phyloP scores from a whole-genome alignment of 495 filamentous ascomycete genomes.

The Sabuloglossum arenarium region DNA sequence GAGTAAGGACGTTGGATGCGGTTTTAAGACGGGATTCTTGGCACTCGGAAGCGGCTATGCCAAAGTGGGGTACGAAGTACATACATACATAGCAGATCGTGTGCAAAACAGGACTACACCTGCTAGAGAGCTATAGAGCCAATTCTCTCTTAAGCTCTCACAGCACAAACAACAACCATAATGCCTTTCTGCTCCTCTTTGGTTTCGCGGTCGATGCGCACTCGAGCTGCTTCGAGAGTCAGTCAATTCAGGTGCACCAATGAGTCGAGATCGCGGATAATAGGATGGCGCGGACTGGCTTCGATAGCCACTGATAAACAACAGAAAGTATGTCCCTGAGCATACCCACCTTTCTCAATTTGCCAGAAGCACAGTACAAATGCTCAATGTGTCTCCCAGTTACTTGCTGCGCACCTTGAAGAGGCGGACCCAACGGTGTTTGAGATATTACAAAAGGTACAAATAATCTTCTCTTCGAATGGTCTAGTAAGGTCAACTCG shows the following conservation, averaged over 20 bases:
- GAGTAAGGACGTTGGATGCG: slow-evolving; percentile 3
- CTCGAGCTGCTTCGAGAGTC: neutral
- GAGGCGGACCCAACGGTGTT: slow-evolving; percentile 73
- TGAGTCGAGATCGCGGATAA: neutral
- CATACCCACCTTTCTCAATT: neutral
- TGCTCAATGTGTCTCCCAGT: slow-evolving; percentile 23
- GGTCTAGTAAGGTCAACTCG: slow-evolving; percentile 3
- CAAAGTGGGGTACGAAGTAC: neutral
- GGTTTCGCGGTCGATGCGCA: neutral
- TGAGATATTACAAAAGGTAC: slow-evolving; percentile 75
- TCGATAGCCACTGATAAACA: slow-evolving; percentile 35
- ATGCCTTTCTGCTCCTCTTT: neutral
- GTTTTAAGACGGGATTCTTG: slow-evolving; percentile 1
- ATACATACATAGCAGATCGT: too few species aligned
- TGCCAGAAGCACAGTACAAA: slow-evolving; percentile 8
- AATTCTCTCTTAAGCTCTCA: neutral
- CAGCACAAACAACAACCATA: neutral
- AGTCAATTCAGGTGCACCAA: neutral
- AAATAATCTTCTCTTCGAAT: slow-evolving; percentile 7
- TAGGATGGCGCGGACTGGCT: slow-evolving; percentile 22
- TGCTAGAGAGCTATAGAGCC: too few species aligned
- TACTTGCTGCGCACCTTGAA: slow-evolving; percentile 58
- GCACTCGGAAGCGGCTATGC: neutral
- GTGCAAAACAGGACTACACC: too few species aligned
- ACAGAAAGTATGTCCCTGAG: slow-evolving; percentile 30